Conservation (phyloP, 2,329 filamentous ascomycete genomes). For the Colletotrichum nymphaeae region DNA sequence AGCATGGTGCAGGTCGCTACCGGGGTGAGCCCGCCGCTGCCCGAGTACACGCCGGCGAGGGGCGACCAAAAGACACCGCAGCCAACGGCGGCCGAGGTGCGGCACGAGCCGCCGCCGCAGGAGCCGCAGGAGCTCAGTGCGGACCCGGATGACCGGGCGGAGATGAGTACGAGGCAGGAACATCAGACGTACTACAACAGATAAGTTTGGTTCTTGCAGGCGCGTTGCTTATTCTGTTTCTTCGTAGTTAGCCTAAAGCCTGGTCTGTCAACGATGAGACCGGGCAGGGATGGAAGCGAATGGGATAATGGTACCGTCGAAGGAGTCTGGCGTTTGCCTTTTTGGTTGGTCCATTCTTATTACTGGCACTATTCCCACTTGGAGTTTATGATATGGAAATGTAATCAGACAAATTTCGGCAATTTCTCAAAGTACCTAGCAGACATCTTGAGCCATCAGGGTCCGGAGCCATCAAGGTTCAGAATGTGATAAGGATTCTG, state of each 20-base stretch:
- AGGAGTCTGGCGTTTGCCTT: not conserved
- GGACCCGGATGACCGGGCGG: slow-evolving; percentile 1
- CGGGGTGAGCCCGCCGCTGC: slow-evolving; percentile 15
- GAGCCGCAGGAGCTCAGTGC: slow-evolving; percentile 33
- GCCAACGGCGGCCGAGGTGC: slow-evolving; percentile 3
- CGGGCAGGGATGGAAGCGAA: not conserved
- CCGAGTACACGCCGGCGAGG: slow-evolving; percentile 30
- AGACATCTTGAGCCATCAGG: not conserved
- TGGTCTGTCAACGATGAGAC: not conserved
- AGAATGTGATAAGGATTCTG: not conserved
- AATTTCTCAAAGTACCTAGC: not conserved
- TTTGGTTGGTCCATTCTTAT: not conserved
- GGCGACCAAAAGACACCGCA: slow-evolving; percentile 13
- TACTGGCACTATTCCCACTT: not conserved
- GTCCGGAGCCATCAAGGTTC: not conserved
- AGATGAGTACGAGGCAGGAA: not conserved
- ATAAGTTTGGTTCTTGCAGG: not conserved
- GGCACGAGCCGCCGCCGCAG: not conserved
- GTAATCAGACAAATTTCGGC: not conserved
- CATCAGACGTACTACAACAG: slow-evolving; percentile 35
- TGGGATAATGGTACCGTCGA: not conserved
- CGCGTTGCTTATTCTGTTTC: not conserved
- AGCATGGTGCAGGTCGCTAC: slow-evolving; percentile 43
- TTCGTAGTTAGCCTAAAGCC: not conserved
- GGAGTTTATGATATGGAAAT: not conserved